Evolutionary conservation across 2,329 filamentous ascomycete genomes (phyloP).

Genomic region (Harringtonia lauricola): DNA sequence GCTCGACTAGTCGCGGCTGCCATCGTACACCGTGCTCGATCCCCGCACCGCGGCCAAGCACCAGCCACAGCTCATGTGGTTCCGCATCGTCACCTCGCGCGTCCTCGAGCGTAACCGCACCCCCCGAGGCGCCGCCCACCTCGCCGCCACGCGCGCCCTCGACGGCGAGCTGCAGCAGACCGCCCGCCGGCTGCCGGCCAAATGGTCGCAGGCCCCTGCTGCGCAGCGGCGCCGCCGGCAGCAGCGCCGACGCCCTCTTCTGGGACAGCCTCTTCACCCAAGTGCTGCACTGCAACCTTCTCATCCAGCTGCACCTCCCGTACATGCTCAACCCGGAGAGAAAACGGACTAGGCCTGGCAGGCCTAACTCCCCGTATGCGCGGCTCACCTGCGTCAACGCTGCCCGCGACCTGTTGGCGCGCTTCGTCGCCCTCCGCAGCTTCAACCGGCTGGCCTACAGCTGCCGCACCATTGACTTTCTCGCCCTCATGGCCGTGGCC

Average conservation of each 20-base stretch:
- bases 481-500: slow-evolving; percentile 25
- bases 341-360: slow-evolving; percentile 10
- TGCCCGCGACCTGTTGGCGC: slow-evolving; percentile 27
- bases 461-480: slow-evolving; percentile 29
- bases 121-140: slow-evolving; percentile 5
- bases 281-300: slow-evolving; percentile 27
- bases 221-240: background rate
- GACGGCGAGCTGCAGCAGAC: slow-evolving; percentile 26
- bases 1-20: background rate
- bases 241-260: slow-evolving; percentile 8
- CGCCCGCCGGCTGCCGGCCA: slow-evolving; percentile 24
- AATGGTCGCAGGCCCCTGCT: slow-evolving; percentile 28
- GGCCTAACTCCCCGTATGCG: slow-evolving; percentile 25
- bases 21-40: slow-evolving; percentile 25
- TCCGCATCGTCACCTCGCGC: slow-evolving; percentile 26
- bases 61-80: slow-evolving; percentile 26
- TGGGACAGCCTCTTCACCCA: slow-evolving; percentile 26
- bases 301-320: slow-evolving; percentile 31
- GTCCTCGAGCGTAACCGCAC: slow-evolving; percentile 25
- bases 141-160: slow-evolving; percentile 20
- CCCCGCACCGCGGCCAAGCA: slow-evolving; percentile 24
- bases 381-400: slow-evolving; percentile 26
- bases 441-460: slow-evolving; percentile 18
- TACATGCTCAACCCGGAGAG: slow-evolving; percentile 27
- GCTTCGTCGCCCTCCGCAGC: slow-evolving; percentile 25